Base-by-base conservation (phyloP, 257 asterid genomes). In the Cinchona pubescens region DNA sequence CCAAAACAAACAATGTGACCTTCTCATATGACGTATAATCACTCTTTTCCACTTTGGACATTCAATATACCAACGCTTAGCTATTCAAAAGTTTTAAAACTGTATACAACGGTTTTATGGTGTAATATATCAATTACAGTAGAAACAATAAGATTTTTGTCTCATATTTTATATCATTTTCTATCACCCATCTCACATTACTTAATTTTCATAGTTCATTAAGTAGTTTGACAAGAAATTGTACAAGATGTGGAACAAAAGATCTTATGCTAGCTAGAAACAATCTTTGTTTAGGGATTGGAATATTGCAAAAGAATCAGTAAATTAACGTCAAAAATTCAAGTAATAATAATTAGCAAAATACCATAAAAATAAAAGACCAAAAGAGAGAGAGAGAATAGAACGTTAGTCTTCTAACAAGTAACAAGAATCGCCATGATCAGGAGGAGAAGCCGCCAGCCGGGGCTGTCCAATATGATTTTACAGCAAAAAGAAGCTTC, bases 381-480 rank as follows among this genome's bases (percentile, higher is more conserved):
- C 14, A 51, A 3, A 35, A 78, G 14, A 49, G 48, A 61, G 14
- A 71, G 46, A 25, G 32, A 14, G 11, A n/a, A n/a, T n/a, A n/a
- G 4, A 37, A 8, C n/a, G 29, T 25, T n/a, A 29, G 45, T 21
- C 30, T 27, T 58, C 53, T 72, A 81, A 46, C 75, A 49, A 25
- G 77, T 55, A 56, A 68, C n/a, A 45, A 27, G 82, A 29, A 58
- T 80, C 53, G 34, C 75, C 53, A 40, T 64, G 66, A 61, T 78
- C 75, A 0, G 80, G 66, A 43, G 81, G 37, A 69, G n/a, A n/a
- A n/a, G n/a, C n/a, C n/a, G n/a, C n/a, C n/a, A n/a, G 91, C 76
- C 40, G 97, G 97, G 79, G 91, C 90, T 23, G 98, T 89, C 97
- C 94, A 91, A 56, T 93, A 93, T 61, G 69, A 34, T 76, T 92